Base-by-base conservation (phyloP, 345 rosid species). In the Excoecaria cochinchinensis region DNA sequence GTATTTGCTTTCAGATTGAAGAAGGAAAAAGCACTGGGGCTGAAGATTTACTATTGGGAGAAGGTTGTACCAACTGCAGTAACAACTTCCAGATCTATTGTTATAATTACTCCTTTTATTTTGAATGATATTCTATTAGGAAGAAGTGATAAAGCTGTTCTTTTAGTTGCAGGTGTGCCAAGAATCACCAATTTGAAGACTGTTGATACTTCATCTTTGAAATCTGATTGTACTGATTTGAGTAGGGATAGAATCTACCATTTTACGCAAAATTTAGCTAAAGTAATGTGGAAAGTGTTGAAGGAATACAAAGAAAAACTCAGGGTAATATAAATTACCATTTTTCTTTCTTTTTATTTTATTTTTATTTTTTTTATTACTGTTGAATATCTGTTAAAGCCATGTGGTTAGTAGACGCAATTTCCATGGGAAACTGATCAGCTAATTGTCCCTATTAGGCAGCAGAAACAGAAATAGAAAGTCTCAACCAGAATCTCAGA, bases 201-300 rank as follows among this genome's bases (percentile, higher is more conserved):
- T 70, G 69, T 52, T 58, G 74, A 77, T 13, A 39, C 3, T 70
- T 60, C 63, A 64, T 31, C 76, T 71, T 61, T 67, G 22, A 78
- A 70, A 53, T 71, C 73, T 31, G 79, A 81, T 24, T 74, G 52
- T 77, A 74, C 59, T 80, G 71, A 78, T 72, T 52, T 67, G 56
- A 83, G 67, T 36, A 82, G 61, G 50, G 86, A 92, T 60, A 87
- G 92, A 78, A 79, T 82, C 72, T 65, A 86, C 79, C 81, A 68
- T 72, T 86, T 88, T 57, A 87, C 80, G 86, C 87, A 84, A 60
- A 87, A 86, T 79, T 87, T 95, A 84, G 89, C 97, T 39, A 89
- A 86, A 88, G 88, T 90, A 74, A 8, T 89, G 75, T 91, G 92
- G 97, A 91, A 76, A 60, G 90, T 95, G 62, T 79, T 95, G 86